phyloP scores from a whole-genome alignment of 306 rosid species.

The Prunus fruticosa region DNA sequence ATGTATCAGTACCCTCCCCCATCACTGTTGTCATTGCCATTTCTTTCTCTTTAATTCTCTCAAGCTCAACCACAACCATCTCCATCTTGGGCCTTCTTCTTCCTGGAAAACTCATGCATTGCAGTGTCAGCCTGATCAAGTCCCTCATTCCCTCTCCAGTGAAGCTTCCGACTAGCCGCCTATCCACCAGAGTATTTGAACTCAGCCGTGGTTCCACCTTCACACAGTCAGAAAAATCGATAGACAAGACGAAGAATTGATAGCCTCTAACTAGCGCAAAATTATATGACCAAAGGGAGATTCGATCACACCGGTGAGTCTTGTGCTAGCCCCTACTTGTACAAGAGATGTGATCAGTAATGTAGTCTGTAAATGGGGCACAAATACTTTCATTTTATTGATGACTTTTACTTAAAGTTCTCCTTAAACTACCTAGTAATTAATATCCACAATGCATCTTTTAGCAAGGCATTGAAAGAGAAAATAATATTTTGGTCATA shows the following conservation, averaged over 20 bases:
- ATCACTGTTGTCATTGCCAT: constrained; percentile 43
- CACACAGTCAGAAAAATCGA: constrained; percentile 1
- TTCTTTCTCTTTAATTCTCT: constrained; percentile 45
- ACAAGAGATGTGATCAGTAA: background rate
- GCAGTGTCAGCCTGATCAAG: constrained; percentile 43
- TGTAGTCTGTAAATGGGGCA: background rate
- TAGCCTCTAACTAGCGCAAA: background rate
- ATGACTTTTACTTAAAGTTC: background rate
- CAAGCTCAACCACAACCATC: constrained; percentile 33
- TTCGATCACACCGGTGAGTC: background rate
- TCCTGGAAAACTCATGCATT: constrained; percentile 45
- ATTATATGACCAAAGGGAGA: background rate
- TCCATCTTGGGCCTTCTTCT: constrained; percentile 42
- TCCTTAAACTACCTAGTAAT: background rate
- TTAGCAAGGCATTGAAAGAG: background rate
- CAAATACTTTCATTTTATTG: background rate
- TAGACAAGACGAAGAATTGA: background rate
- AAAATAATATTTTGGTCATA: background rate
- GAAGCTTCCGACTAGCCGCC: constrained; percentile 35
- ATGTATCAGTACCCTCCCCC: constrained; percentile 47
- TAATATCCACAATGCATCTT: background rate
- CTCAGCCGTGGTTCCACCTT: constrained; percentile 46
- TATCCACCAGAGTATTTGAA: constrained; percentile 37
- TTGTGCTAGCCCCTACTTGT: background rate
- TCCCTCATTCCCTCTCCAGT: constrained; percentile 45